Percentiles rank a stretch among this genome's conserved stretches.
Evolutionary conservation across 345 rosid genomes (phyloP).

Genomic region (Salix koriyanagi): DNA sequence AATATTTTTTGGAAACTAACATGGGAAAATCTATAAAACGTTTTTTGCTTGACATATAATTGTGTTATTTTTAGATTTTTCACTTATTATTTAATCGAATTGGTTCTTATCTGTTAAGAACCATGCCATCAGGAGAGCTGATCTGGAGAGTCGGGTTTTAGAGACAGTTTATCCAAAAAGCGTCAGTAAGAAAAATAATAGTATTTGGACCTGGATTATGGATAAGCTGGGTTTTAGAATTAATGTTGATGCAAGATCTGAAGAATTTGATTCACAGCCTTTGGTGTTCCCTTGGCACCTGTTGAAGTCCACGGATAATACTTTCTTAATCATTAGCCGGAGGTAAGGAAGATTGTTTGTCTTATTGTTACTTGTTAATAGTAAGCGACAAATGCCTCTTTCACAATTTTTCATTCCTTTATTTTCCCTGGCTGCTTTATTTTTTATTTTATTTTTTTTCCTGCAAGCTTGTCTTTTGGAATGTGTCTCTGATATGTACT

Average conservation of each 20-base stretch:
- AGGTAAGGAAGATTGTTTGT: slow-evolving; percentile 42
- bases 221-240: slow-evolving; percentile 52
- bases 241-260: slow-evolving; percentile 40
- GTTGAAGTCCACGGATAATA: slow-evolving; percentile 46
- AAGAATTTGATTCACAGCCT: slow-evolving; percentile 41
- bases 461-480: neutral
- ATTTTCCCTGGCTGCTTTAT: neutral
- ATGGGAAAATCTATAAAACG: no score
- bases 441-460: neutral
- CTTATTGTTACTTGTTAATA: neutral
- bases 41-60: neutral
- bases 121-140: slow-evolving; percentile 90
- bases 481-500: neutral
- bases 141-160: slow-evolving; percentile 64
- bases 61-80: neutral
- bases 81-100: neutral
- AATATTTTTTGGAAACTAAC: no score
- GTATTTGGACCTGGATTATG: slow-evolving; percentile 67
- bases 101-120: slow-evolving; percentile 45
- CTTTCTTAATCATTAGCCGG: slow-evolving; percentile 46
- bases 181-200: slow-evolving; percentile 34
- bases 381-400: neutral
- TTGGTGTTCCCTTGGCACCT: slow-evolving; percentile 88
- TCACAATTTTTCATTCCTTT: neutral
- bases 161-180: slow-evolving; percentile 79